Conservation (phyloP, 768 basidiomycete genomes). For the Postia placenta region DNA sequence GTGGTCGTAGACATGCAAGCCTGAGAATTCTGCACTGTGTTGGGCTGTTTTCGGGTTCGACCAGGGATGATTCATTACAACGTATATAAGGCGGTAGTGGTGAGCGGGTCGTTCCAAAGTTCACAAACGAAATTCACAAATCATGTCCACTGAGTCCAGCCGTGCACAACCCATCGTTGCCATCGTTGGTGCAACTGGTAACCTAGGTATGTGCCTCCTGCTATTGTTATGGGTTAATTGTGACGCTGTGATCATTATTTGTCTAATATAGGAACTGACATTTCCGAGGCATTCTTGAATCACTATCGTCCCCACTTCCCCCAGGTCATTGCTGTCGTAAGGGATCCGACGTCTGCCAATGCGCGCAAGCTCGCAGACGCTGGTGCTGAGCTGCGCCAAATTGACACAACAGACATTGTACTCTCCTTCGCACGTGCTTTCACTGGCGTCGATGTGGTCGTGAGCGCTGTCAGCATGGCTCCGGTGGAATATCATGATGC, state of each 20-base stretch:
- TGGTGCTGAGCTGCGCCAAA: slow-evolving; percentile 13
- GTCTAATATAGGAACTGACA: slow-evolving; percentile 3
- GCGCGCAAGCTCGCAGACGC: slow-evolving; percentile 7
- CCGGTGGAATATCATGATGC: slow-evolving; percentile 3
- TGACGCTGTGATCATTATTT: not conserved
- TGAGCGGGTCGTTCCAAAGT: too few relatives aligned
- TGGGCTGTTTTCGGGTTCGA: too few relatives aligned
- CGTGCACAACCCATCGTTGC: slow-evolving; percentile 1
- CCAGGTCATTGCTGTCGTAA: slow-evolving; percentile 11
- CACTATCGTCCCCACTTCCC: slow-evolving; percentile 11
- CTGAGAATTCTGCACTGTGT: too few relatives aligned
- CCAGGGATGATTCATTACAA: too few relatives aligned
- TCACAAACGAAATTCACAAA: too few relatives aligned
- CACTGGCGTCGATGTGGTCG: slow-evolving; percentile 18
- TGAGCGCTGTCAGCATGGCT: slow-evolving; percentile 8
- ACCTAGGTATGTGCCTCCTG: not conserved
- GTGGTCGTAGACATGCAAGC: too few relatives aligned
- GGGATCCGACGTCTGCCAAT: slow-evolving; percentile 8
- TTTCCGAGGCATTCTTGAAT: slow-evolving; percentile 9
- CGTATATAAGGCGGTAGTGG: too few relatives aligned
- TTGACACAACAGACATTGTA: slow-evolving; percentile 2
- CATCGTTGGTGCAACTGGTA: slow-evolving; percentile 4
- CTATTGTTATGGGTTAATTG: not conserved
- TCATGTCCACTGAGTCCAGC: slow-evolving; percentile 2
- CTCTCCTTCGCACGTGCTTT: slow-evolving; percentile 6